Evolutionary conservation across 192 early-diverging fungal genomes (phyloP).

Genomic region (Backusella luteola): DNA sequence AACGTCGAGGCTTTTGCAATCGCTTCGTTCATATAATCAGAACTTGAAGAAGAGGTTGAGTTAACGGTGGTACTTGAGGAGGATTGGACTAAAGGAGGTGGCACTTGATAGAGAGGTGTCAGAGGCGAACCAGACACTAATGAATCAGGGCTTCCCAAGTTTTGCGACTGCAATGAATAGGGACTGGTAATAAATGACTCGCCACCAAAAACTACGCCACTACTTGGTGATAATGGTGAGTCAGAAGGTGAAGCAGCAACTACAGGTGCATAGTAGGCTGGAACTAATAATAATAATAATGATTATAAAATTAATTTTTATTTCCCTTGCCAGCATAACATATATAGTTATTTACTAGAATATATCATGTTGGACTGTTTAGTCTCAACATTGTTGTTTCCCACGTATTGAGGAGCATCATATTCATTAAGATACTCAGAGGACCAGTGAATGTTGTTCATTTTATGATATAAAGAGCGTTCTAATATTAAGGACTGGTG

Average conservation of each 20-base stretch:
- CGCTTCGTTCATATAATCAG: slow-evolving; percentile 32
- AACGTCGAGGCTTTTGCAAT: slow-evolving; percentile 40
- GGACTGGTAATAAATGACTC: background rate
- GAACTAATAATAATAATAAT: background rate
- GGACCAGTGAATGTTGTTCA: slow-evolving; percentile 11
- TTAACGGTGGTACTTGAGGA: slow-evolving; percentile 21
- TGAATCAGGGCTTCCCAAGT: slow-evolving; percentile 25
- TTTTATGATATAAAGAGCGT: background rate
- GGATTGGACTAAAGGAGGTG: slow-evolving; percentile 23
- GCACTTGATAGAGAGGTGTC: slow-evolving; percentile 20
- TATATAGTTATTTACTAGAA: slow-evolving; percentile 12
- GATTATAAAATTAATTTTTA: background rate
- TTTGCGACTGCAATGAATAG: slow-evolving; percentile 8
- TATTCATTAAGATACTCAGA: slow-evolving; percentile 12
- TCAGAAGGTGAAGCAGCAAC: slow-evolving; percentile 10
- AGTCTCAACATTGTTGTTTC: background rate
- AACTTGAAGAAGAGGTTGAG: slow-evolving; percentile 22
- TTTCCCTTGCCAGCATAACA: background rate
- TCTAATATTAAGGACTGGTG: background rate
- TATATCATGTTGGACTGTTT: slow-evolving; percentile 12
- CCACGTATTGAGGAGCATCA: background rate
- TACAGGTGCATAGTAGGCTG: slow-evolving; percentile 7
- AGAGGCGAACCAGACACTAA: slow-evolving; percentile 17
- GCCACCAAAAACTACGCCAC: background rate
- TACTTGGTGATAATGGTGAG: background rate